phyloP scores from a whole-genome alignment of 139 green algal genomes.

The Chlorella sp. region DNA sequence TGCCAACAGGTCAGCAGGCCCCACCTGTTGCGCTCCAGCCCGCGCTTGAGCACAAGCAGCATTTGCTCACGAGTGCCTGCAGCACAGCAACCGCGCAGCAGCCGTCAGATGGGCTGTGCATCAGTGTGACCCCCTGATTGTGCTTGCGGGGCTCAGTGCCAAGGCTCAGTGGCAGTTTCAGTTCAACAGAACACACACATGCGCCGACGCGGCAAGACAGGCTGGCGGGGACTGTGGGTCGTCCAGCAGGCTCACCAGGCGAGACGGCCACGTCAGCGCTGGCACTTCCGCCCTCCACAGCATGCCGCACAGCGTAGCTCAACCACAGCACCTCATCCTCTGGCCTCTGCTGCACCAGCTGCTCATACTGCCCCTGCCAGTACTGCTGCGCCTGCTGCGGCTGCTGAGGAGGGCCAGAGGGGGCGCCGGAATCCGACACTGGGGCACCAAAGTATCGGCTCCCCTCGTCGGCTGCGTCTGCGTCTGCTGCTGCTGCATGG shows the following conservation, averaged over 20 bases:
- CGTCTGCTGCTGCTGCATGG: neutral
- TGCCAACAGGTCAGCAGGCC: neutral
- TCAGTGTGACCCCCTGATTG: no score
- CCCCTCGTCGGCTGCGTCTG: neutral
- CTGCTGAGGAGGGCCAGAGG: neutral
- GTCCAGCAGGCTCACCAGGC: neutral
- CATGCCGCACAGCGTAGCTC: slow-evolving; percentile 11
- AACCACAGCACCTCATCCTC: slow-evolving; percentile 13
- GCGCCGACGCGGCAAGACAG: neutral
- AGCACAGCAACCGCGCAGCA: neutral
- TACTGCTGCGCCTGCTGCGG: neutral
- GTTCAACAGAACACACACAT: neutral
- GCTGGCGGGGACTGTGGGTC: neutral
- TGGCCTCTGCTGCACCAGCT: neutral
- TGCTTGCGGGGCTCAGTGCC: no score
- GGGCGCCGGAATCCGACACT: neutral
- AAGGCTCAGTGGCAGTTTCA: neutral
- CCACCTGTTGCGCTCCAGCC: slow-evolving; percentile 22
- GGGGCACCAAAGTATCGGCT: neutral
- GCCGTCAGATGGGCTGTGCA: no score
- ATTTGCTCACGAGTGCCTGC: neutral
- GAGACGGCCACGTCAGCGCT: neutral
- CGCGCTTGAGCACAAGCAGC: slow-evolving; percentile 30
- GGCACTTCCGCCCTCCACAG: neutral
- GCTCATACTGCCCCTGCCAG: slow-evolving; percentile 28